These are phyloP conservation scores for Bassia scoparia DNA, from an alignment of 148 eudicot species.

Conservation along the genomic window DNA sequence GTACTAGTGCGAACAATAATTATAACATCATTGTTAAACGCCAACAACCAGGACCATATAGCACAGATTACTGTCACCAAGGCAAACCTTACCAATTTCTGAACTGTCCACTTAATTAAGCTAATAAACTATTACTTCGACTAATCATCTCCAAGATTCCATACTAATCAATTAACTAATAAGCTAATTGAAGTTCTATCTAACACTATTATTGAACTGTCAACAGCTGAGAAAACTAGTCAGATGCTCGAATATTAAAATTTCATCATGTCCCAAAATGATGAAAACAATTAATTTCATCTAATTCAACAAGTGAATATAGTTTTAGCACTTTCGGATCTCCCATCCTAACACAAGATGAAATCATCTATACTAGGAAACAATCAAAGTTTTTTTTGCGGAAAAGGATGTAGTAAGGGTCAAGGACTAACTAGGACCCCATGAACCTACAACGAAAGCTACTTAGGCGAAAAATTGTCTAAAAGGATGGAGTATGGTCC, in stretches of 20 bases:
- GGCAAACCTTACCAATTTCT: background rate
- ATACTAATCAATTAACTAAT: background rate
- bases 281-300: too few relatives aligned
- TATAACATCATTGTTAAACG: slow-evolving; percentile 1
- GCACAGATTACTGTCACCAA: background rate
- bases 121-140: background rate
- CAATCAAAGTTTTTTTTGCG: too few relatives aligned
- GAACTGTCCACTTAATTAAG: background rate
- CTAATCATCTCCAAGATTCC: background rate
- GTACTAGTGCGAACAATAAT: background rate
- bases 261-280: too few relatives aligned
- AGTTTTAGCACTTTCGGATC: too few relatives aligned
- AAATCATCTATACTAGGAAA: too few relatives aligned
- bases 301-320: too few relatives aligned
- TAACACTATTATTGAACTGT: slow-evolving; percentile 5
- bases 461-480: background rate
- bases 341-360: too few relatives aligned
- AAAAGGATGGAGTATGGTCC: background rate
- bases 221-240: background rate
- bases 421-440: background rate
- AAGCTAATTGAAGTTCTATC: background rate
- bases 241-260: background rate
- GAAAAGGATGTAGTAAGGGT: background rate
- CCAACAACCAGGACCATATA: background rate
- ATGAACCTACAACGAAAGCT: background rate